Evolutionary conservation across 306 rosid species (phyloP).

Genomic region (Lathyrus aphaca): DNA sequence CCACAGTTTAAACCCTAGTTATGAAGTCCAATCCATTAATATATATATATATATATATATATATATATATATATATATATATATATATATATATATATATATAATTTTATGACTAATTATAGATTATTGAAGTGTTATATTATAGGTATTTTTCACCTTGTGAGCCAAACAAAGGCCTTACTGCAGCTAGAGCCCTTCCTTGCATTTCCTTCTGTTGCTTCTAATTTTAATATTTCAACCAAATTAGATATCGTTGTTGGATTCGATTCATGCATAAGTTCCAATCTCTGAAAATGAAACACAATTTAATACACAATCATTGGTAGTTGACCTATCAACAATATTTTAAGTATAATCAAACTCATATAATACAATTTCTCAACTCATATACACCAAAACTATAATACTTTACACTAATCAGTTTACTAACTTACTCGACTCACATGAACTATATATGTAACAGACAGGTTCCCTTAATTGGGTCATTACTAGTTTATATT

Average conservation of each 20-base stretch:
- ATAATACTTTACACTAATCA: no score
- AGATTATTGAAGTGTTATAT: background rate
- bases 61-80: no score
- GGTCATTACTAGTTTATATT: background rate
- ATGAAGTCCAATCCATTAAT: no score
- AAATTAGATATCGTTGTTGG: constrained; percentile 58
- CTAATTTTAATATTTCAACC: constrained; percentile 76
- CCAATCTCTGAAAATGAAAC: constrained; percentile 60
- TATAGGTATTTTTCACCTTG: constrained; percentile 54
- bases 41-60: no score
- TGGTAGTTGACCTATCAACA: constrained; percentile 4
- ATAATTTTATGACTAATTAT: background rate
- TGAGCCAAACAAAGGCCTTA: constrained; percentile 84
- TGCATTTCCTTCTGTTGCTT: constrained; percentile 56
- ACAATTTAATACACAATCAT: background rate
- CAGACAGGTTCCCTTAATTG: background rate
- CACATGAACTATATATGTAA: no score
- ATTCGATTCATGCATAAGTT: constrained; percentile 61
- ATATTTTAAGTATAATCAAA: background rate
- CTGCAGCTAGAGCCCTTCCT: constrained; percentile 62
- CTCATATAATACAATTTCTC: background rate
- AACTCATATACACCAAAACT: no score
- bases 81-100: no score
- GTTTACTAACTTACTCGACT: no score
- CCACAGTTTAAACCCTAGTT: no score